phyloP scores from a whole-genome alignment of 805 yeast species.

The Pichia rugopelliculosa region DNA sequence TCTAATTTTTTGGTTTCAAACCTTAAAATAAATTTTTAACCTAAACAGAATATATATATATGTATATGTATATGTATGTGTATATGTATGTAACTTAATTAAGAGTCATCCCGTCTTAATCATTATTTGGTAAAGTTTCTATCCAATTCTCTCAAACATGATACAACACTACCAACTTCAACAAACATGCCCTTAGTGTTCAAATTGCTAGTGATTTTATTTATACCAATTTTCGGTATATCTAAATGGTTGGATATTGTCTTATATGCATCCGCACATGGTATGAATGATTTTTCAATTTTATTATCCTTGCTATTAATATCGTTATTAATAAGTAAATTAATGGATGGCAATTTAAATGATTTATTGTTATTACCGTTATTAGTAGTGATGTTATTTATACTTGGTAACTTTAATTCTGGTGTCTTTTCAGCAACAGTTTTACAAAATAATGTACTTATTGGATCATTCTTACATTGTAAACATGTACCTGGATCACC shows the following conservation, averaged over 20 bases:
- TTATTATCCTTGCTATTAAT: slow-evolving; percentile 20
- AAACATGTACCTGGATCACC: slow-evolving; percentile 85
- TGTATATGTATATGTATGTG: neutral
- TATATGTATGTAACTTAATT: neutral
- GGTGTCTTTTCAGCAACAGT: slow-evolving; percentile 48
- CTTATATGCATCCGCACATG: slow-evolving; percentile 85
- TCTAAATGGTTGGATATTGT: slow-evolving; percentile 77
- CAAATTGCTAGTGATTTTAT: slow-evolving; percentile 64
- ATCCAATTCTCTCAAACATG: slow-evolving; percentile 75
- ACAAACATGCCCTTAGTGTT: slow-evolving; percentile 83
- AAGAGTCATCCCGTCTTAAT: too few species aligned
- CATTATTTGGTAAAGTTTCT: slow-evolving; percentile 32
- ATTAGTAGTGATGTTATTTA: neutral
- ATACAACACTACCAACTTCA: slow-evolving; percentile 85
- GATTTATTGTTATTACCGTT: neutral
- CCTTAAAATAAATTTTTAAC: too few species aligned
- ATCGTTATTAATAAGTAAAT: neutral
- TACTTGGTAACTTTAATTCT: neutral
- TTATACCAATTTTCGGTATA: slow-evolving; percentile 65
- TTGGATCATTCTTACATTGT: slow-evolving; percentile 80
- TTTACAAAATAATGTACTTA: slow-evolving; percentile 83
- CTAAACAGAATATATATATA: too few species aligned
- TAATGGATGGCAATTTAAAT: neutral
- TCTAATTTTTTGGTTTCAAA: too few species aligned
- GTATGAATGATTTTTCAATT: slow-evolving; percentile 53